Evolutionary conservation across 441 rosid species (phyloP).

Genomic region (Euphorbia celastroides): DNA sequence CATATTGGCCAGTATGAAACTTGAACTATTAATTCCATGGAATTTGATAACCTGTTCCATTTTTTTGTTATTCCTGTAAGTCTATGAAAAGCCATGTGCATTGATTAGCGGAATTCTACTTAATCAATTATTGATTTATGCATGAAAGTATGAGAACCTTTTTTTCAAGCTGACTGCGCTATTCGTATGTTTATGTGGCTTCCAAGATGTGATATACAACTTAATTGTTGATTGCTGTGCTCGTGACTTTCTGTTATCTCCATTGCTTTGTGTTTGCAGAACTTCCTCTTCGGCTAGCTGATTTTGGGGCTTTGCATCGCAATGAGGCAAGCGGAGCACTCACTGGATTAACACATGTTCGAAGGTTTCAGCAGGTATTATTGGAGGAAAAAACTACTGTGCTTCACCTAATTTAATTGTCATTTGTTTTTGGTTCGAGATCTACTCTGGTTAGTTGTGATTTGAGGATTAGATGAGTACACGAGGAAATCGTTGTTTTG

Average conservation of each 20-base stretch:
- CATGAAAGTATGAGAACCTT: not conserved
- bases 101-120: not conserved
- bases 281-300: conserved; percentile 90
- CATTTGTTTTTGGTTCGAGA: not conserved
- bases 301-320: conserved; percentile 95
- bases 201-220: not conserved
- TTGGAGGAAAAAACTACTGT: conserved; percentile 1
- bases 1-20: not conserved
- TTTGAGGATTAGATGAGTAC: not conserved
- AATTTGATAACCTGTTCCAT: not conserved
- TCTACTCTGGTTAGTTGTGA: not conserved
- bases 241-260: not conserved
- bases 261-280: conserved; percentile 36
- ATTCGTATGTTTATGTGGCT: not conserved
- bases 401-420: not conserved
- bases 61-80: not conserved
- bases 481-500: not conserved
- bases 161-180: not conserved
- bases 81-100: not conserved
- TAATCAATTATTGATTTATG: not conserved
- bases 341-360: conserved; percentile 92
- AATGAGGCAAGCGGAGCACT: conserved; percentile 99
- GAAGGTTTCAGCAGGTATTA: conserved; percentile 94
- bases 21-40: not conserved
- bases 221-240: not conserved